Base-by-base conservation (phyloP, 345 rosid genomes). In the Mercurialis annua region DNA sequence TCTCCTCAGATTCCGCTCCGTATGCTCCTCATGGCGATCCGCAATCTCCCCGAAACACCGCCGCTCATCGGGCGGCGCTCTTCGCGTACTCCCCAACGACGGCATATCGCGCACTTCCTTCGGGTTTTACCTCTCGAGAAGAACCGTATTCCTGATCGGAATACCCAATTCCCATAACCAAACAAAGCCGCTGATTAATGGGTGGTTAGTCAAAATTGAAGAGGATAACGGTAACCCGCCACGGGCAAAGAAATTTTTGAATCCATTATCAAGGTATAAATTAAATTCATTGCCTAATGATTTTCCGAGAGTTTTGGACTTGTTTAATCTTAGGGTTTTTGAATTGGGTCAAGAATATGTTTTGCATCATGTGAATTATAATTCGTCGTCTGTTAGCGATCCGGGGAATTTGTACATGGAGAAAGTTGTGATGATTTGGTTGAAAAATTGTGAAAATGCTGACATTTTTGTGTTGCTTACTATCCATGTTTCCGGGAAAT, bases 401-500 rank as follows among this genome's bases (percentile, higher is more conserved):
- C 81, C 78, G 0, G 81, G 80, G 14, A 80, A 67, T 74, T 62
- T 87, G 26, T 90, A 86, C 48, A 82, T 84, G 90, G 96, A 90
- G 83, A 93, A 90, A 68, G 88, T 87, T 21, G 93, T 81, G 23
- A 77, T 88, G 21, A 65, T 82, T 71, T 60, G 80, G 66, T 52
- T 77, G n/a, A n/a, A n/a, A 18, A 81, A 74, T 68, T 18, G 33
- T 24, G 66, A 55, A 1, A 71, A 40, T 40, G 44, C 8, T 10
- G 48, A 34, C n/a, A 82, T 54, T 27, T 94, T 87, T 42, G 76
- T 81, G 66, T 67, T 94, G 82, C 96, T 92, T 27, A 90, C 97
- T 0, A 88, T 92, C 58, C 99, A 91, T 77, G 82, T 89, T 33
- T 88, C 98, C 30, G 99, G 98, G 57, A 86, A 85, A 66, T 83